Evolutionary conservation across 2,329 filamentous ascomycete genomes (phyloP).

Genomic region (Triangularia verruculosa): DNA sequence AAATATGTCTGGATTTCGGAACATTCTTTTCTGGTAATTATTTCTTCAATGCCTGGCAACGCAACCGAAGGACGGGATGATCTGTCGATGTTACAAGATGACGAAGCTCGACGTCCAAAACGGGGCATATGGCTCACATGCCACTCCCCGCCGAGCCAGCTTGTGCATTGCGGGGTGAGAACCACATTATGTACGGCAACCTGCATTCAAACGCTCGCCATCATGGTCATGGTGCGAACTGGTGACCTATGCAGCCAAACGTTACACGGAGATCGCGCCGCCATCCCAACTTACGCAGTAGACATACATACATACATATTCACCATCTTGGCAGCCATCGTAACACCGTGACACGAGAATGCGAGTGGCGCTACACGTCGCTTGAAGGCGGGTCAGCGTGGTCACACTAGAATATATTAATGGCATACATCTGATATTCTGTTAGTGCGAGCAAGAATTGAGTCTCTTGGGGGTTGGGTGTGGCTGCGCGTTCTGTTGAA

Average conservation of each 20-base stretch:
- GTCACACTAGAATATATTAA: background rate
- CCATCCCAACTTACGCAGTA: background rate
- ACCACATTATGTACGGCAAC: background rate
- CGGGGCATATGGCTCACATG: background rate
- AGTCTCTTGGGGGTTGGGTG: background rate
- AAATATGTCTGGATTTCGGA: background rate
- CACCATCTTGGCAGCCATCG: background rate
- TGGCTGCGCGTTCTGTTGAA: background rate
- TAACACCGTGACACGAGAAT: slow-evolving; percentile 1
- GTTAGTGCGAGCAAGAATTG: background rate
- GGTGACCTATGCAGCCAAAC: slow-evolving; percentile 6
- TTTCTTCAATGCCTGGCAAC: background rate
- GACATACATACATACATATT: too few species aligned
- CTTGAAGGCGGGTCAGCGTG: background rate
- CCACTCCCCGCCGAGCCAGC: background rate
- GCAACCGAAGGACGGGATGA: background rate
- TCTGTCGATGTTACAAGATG: background rate
- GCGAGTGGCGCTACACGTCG: background rate
- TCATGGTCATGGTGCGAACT: background rate
- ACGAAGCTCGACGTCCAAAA: background rate
- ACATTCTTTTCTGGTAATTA: background rate
- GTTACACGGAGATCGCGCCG: slow-evolving; percentile 6
- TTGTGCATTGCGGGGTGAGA: background rate
- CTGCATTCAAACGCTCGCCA: background rate
- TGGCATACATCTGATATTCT: background rate